phyloP scores from a whole-genome alignment of 75 land plant genomes.

The Larix kaempferi region DNA sequence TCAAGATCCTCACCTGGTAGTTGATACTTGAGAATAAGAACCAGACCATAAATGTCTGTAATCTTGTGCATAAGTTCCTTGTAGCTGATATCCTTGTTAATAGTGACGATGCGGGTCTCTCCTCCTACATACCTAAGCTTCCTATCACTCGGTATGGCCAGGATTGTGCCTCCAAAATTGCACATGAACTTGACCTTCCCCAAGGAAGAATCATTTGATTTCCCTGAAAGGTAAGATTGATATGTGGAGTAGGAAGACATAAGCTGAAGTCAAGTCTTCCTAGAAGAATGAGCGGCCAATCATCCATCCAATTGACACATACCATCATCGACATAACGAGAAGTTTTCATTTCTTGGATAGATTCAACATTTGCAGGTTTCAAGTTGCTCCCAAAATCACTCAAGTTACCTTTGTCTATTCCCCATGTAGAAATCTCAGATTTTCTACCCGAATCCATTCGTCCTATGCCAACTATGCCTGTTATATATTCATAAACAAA shows the following conservation, averaged over 20 bases:
- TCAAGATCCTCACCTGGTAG: constrained; percentile 97
- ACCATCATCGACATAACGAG: constrained; percentile 5
- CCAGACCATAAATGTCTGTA: constrained; percentile 45
- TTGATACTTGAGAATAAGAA: constrained; percentile 77
- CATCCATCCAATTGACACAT: background rate
- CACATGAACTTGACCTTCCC: constrained; percentile 63
- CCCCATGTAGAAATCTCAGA: constrained; percentile 34
- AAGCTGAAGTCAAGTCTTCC: background rate
- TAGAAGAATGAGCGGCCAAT: background rate
- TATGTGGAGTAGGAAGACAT: background rate
- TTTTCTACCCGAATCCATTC: constrained; percentile 49
- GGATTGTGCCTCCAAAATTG: constrained; percentile 77
- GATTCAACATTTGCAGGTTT: constrained; percentile 7
- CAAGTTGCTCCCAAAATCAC: constrained; percentile 34
- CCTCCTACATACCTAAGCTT: constrained; percentile 93
- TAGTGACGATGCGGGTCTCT: constrained; percentile 58
- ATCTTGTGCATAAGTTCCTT: constrained; percentile 66
- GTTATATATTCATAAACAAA: constrained; percentile 45
- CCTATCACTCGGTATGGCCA: constrained; percentile 85
- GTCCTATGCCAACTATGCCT: constrained; percentile 39
- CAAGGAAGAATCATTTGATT: constrained; percentile 29
- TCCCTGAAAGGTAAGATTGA: constrained; percentile 21
- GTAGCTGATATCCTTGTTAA: constrained; percentile 53
- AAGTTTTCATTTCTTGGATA: constrained; percentile 1
- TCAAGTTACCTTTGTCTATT: constrained; percentile 19